phyloP scores from a whole-genome alignment of 108 stramenopile species.

The Pseudonitzschia multistriata region DNA sequence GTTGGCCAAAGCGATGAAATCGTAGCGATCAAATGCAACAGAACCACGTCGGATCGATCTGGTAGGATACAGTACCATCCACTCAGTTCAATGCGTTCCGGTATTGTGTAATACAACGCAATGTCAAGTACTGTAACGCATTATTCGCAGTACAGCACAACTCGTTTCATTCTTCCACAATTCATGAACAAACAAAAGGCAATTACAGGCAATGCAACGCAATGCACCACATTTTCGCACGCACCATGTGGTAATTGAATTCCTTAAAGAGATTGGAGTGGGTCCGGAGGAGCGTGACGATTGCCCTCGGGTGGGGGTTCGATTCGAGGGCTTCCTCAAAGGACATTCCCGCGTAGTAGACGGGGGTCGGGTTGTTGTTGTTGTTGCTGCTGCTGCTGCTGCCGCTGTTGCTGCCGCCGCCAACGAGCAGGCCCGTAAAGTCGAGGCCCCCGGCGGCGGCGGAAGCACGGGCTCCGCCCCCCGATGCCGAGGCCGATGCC shows the following conservation, averaged over 20 bases:
- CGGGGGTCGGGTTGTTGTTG: slow-evolving; percentile 23
- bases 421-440: slow-evolving; percentile 33
- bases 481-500: neutral
- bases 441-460: slow-evolving; percentile 22
- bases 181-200: too few relatives aligned
- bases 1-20: too few relatives aligned
- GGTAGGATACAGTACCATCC: too few relatives aligned
- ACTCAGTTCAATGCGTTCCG: neutral
- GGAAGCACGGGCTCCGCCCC: neutral
- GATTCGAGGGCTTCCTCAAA: slow-evolving; percentile 70
- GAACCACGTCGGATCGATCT: too few relatives aligned
- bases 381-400: slow-evolving; percentile 6
- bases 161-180: neutral
- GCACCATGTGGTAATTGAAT: slow-evolving; percentile 69
- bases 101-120: too few relatives aligned
- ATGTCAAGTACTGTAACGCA: too few relatives aligned
- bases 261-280: slow-evolving; percentile 77
- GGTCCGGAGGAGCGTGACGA: slow-evolving; percentile 57
- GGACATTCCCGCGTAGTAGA: slow-evolving; percentile 76
- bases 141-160: too few relatives aligned
- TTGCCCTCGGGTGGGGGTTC: slow-evolving; percentile 72
- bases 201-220: too few relatives aligned
- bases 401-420: slow-evolving; percentile 12
- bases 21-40: too few relatives aligned
- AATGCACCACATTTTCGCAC: too few relatives aligned